Conservation (phyloP, 108 stramenopile species). For the Bacterosira constricta region DNA sequence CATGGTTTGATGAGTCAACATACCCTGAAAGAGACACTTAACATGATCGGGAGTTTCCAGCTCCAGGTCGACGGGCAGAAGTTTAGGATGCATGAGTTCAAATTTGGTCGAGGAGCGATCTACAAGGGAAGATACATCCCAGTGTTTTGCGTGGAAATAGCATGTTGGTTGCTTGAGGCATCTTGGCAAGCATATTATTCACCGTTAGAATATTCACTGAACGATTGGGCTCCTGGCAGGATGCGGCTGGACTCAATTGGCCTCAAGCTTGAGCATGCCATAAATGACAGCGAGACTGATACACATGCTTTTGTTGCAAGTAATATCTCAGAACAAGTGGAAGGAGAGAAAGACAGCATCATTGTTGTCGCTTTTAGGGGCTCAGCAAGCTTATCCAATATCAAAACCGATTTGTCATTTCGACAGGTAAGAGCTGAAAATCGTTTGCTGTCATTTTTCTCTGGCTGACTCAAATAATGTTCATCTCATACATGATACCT, state of each 20-base stretch:
- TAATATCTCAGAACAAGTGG: slow-evolving; percentile 65
- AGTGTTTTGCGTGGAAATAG: slow-evolving; percentile 88
- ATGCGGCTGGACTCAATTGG: slow-evolving; percentile 82
- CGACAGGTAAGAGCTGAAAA: slow-evolving; percentile 47
- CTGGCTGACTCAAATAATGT: not conserved
- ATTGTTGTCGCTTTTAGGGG: slow-evolving; percentile 92
- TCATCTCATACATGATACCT: not conserved
- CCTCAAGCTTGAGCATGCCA: slow-evolving; percentile 67
- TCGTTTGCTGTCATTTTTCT: not conserved
- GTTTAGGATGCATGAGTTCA: slow-evolving; percentile 33
- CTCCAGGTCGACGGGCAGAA: slow-evolving; percentile 16
- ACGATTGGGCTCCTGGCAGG: slow-evolving; percentile 59
- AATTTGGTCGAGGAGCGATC: slow-evolving; percentile 45
- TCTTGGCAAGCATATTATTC: slow-evolving; percentile 94
- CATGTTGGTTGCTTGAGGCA: slow-evolving; percentile 85
- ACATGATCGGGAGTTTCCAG: slow-evolving; percentile 51
- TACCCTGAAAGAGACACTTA: slow-evolving; percentile 46
- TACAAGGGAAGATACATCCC: slow-evolving; percentile 68
- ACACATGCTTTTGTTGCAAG: slow-evolving; percentile 77
- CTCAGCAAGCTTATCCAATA: slow-evolving; percentile 73
- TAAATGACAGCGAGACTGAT: slow-evolving; percentile 75
- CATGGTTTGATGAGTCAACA: slow-evolving; percentile 48
- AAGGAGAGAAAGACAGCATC: slow-evolving; percentile 86
- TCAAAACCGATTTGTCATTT: slow-evolving; percentile 76
- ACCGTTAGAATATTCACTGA: slow-evolving; percentile 50